A percentile compares a stretch with the other conserved stretches of the same genome.
Conservation (phyloP, 2,329 filamentous ascomycete genomes). For the Paecilomyces sp. region DNA sequence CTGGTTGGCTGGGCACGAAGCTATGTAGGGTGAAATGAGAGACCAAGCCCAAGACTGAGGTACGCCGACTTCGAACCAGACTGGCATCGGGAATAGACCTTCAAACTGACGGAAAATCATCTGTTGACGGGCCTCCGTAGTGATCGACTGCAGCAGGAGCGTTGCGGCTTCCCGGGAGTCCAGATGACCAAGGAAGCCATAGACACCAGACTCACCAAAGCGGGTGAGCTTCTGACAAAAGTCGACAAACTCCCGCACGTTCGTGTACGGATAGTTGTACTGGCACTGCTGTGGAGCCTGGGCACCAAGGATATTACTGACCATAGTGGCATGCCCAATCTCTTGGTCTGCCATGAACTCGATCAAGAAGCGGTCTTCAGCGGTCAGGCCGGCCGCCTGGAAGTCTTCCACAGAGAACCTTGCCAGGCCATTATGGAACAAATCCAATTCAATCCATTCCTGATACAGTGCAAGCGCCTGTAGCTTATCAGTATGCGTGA, state of each 20-base stretch:
- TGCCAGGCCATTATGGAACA: slow-evolving; percentile 70
- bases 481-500: not conserved
- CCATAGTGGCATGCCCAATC: slow-evolving; percentile 66
- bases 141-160: slow-evolving; percentile 67
- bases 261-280: slow-evolving; percentile 74
- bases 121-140: slow-evolving; percentile 74
- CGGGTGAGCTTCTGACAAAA: slow-evolving; percentile 82
- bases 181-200: slow-evolving; percentile 72
- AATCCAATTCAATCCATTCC: slow-evolving; percentile 77
- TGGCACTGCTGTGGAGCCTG: slow-evolving; percentile 66
- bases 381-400: slow-evolving; percentile 56
- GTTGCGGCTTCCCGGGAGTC: slow-evolving; percentile 68
- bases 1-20: slow-evolving; percentile 63
- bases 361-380: slow-evolving; percentile 64
- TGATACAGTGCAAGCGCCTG: slow-evolving; percentile 65
- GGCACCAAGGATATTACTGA: slow-evolving; percentile 69
- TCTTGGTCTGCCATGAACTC: slow-evolving; percentile 74
- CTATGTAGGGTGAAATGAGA: slow-evolving; percentile 72
- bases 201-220: slow-evolving; percentile 71
- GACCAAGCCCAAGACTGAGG: slow-evolving; percentile 84
- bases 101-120: slow-evolving; percentile 77
- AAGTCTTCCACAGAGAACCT: slow-evolving; percentile 66
- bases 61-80: slow-evolving; percentile 73
- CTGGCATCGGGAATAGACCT: slow-evolving; percentile 72
- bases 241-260: slow-evolving; percentile 70